Evolutionary conservation across 2,329 filamentous ascomycete genomes (phyloP), one percentile per base, ranked within the genome.

Genomic region (Pestalotiopsis sp.): DNA sequence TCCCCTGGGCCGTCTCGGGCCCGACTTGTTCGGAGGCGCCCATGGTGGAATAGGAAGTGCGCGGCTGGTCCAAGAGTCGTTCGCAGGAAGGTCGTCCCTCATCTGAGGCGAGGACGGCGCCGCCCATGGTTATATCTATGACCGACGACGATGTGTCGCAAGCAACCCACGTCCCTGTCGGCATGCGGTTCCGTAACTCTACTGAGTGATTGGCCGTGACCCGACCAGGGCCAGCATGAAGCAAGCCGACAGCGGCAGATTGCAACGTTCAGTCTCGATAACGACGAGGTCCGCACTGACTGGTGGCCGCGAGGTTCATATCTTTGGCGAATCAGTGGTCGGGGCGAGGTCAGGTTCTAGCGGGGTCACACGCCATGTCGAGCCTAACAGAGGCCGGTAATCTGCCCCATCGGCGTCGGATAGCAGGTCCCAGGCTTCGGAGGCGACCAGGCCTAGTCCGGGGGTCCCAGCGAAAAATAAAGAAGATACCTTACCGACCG

Each of bases 21-120:
- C 20, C 20, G 23, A 27, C 39, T 13, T 66, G 52, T 36, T 67
- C 66, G 17, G 66, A 25, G 41, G 20, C 13, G 41, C 20, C 66
- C 66, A 67, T 67, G 27, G 39, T 67, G 13, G 64, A 45, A 23
- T 66, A 56, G 20, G 36, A 66, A n/a, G 64, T 23, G 17, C 27
- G 17, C 23, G 63, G 27, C 13, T 59, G 64, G 20, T n/a, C n/a
- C 14, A 59, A 36, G 31, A 66, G 64, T 27, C 9, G 52, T 27
- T 66, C 64, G 38, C 36, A 27, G 25, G 52, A 66, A 25, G 64
- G n/a, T 25, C 36, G 41, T 25, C 25, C 52, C 17, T 23, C 59
- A 62, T 39, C 25, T 9, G 59, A 9, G 17, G 7, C 45, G 6
- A 52, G 60, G 49, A 52, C 57, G 45, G 20, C 38, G 31, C 17